Evolutionary conservation across 441 rosid genomes (phyloP).

Genomic region (Codiaeum variegatum): DNA sequence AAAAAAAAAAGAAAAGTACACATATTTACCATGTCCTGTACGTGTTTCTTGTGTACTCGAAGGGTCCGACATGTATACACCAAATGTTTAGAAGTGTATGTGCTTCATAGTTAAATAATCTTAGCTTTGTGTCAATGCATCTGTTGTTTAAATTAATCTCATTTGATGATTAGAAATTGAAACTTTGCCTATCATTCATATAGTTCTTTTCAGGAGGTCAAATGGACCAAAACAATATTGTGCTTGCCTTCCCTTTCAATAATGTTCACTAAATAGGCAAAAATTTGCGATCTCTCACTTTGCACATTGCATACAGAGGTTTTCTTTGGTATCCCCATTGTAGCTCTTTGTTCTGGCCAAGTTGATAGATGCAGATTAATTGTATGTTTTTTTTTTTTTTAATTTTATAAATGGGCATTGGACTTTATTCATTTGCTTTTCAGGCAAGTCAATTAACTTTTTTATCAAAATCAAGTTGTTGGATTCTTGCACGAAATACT

Average conservation of each 20-base stretch:
- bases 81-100: no score
- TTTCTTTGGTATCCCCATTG: not conserved
- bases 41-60: no score
- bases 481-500: not conserved
- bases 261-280: no score
- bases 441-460: not conserved
- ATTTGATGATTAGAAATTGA: not conserved
- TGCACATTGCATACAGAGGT: no score
- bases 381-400: not conserved
- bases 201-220: no score
- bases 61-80: no score
- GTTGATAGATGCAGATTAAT: not conserved
- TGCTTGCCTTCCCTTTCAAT: no score
- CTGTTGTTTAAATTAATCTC: not conserved
- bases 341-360: not conserved
- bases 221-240: no score
- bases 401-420: not conserved
- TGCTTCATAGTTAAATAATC: not conserved
- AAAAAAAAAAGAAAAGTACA: no score
- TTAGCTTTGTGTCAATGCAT: not conserved
- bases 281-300: no score
- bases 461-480: not conserved
- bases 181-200: not conserved
- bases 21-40: no score
- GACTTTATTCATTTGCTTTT: not conserved